Conservation (phyloP, 2,329 filamentous ascomycete species). For the Dendrostoma leiphaemia region DNA sequence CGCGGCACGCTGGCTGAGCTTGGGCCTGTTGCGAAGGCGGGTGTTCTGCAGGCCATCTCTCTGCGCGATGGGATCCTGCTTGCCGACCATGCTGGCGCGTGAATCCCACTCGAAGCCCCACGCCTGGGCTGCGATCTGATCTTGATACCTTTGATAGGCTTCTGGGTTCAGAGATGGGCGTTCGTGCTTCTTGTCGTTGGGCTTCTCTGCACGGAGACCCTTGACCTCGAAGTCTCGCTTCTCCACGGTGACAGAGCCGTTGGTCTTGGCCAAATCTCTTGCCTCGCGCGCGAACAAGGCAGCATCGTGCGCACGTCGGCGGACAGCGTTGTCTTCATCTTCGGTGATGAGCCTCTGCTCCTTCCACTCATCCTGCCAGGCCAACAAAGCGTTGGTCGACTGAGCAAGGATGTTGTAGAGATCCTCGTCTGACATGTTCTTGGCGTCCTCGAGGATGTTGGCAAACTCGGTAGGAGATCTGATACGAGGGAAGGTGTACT, state of each 20-base stretch:
- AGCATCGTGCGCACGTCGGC: slow-evolving; percentile 47
- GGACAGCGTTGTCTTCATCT: slow-evolving; percentile 55
- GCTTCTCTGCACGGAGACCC: slow-evolving; percentile 41
- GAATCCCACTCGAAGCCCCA: slow-evolving; percentile 63
- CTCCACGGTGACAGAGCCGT: slow-evolving; percentile 37
- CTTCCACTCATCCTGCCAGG: slow-evolving; percentile 56
- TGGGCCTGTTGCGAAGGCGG: slow-evolving; percentile 55
- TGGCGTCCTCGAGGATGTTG: slow-evolving; percentile 46
- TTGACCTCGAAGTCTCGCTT: slow-evolving; percentile 52
- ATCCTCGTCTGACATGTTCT: slow-evolving; percentile 46
- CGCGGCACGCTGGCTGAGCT: slow-evolving; percentile 57
- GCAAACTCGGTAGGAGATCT: slow-evolving; percentile 49
- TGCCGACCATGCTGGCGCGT: slow-evolving; percentile 54
- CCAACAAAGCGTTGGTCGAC: slow-evolving; percentile 43
- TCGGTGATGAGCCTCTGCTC: slow-evolving; percentile 49
- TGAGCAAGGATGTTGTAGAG: slow-evolving; percentile 44
- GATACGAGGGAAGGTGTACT: slow-evolving; percentile 49
- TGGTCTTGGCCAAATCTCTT: slow-evolving; percentile 27
- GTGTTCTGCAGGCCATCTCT: slow-evolving; percentile 53
- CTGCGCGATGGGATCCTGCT: slow-evolving; percentile 57
- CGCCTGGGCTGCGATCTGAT: slow-evolving; percentile 56
- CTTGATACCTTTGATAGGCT: slow-evolving; percentile 46
- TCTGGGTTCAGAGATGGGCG: slow-evolving; percentile 44
- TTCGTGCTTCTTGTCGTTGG: slow-evolving; percentile 41
- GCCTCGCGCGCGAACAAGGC: slow-evolving; percentile 33